Percentiles rank a stretch among this genome's conserved stretches.
phyloP scores from a whole-genome alignment of 2,329 filamentous ascomycete genomes.

The Exophiala calicioides region DNA sequence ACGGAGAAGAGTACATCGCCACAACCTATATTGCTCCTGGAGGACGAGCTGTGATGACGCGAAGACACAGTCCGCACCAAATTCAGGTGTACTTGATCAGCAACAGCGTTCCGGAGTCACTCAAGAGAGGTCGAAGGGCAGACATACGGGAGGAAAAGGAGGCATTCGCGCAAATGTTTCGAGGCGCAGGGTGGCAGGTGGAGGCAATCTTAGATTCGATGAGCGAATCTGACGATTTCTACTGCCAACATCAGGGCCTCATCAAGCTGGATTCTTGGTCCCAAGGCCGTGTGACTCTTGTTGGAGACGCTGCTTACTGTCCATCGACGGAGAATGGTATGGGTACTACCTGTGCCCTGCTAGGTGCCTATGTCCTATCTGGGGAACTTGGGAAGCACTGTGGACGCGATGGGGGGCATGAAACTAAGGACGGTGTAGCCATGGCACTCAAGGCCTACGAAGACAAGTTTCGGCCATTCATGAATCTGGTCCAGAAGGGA shows the following conservation, averaged over 20 bases:
- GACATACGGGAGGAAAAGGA: conserved; percentile 32
- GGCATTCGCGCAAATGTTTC: conserved; percentile 35
- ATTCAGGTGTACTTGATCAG: no score
- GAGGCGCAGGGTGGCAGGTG: conserved; percentile 42
- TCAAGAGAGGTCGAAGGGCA: no score
- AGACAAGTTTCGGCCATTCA: conserved; percentile 39
- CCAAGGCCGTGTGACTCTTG: conserved; percentile 42
- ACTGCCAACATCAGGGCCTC: conserved; percentile 44
- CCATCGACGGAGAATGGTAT: conserved; percentile 38
- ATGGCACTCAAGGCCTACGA: conserved; percentile 40
- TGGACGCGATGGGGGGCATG: no score
- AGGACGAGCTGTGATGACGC: no score
- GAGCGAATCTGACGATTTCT: conserved; percentile 46
- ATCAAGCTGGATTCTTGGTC: conserved; percentile 40
- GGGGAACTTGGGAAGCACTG: conserved; percentile 46
- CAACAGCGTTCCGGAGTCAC: no score
- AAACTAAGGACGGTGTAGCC: conserved; percentile 33
- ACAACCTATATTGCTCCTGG: not conserved
- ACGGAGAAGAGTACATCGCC: conserved; percentile 30
- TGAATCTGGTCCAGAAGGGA: conserved; percentile 37
- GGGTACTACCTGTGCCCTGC: conserved; percentile 39
- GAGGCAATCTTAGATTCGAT: conserved; percentile 43
- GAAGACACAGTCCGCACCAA: no score
- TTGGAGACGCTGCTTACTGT: conserved; percentile 50
- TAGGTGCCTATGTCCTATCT: conserved; percentile 57